phyloP scores from a whole-genome alignment of 768 basidiomycete species.

The Boletus rubroflammeus region DNA sequence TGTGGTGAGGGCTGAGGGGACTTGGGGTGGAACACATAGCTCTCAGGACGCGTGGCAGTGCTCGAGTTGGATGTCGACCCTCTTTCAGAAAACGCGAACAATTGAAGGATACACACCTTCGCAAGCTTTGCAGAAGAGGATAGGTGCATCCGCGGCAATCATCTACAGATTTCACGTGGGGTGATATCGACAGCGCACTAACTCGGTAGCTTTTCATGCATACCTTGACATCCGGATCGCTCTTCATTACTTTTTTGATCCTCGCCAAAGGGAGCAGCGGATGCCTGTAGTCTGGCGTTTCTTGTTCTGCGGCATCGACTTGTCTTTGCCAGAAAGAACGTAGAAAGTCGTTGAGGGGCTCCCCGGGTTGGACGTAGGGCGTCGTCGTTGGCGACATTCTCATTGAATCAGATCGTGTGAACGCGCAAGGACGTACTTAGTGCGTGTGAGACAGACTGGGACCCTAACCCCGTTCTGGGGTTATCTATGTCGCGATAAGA shows the following conservation, averaged over 20 bases:
- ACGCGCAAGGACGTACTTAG: neutral
- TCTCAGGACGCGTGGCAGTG: neutral
- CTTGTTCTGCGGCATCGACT: constrained; percentile 81
- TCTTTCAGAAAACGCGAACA: neutral
- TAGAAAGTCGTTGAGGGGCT: constrained; percentile 83
- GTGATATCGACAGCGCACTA: neutral
- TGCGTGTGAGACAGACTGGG: neutral
- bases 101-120: constrained; percentile 79
- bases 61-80: neutral
- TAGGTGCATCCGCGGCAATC: constrained; percentile 97
- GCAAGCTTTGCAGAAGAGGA: constrained; percentile 96
- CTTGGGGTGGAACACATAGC: neutral
- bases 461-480: constrained; percentile 31
- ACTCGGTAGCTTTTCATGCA: constrained; percentile 17
- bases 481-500: neutral
- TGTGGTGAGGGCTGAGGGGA: too few relatives aligned
- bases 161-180: constrained; percentile 50
- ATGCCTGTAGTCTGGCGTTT: constrained; percentile 84
- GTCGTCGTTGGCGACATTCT: constrained; percentile 36
- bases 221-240: constrained; percentile 94
- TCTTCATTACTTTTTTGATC: constrained; percentile 99
- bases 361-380: constrained; percentile 79
- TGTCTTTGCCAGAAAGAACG: constrained; percentile 89
- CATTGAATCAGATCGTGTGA: constrained; percentile 21
- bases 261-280: constrained; percentile 88